Evolutionary conservation across 768 basidiomycete genomes (phyloP).

Genomic region (Hortiboletus campestris): DNA sequence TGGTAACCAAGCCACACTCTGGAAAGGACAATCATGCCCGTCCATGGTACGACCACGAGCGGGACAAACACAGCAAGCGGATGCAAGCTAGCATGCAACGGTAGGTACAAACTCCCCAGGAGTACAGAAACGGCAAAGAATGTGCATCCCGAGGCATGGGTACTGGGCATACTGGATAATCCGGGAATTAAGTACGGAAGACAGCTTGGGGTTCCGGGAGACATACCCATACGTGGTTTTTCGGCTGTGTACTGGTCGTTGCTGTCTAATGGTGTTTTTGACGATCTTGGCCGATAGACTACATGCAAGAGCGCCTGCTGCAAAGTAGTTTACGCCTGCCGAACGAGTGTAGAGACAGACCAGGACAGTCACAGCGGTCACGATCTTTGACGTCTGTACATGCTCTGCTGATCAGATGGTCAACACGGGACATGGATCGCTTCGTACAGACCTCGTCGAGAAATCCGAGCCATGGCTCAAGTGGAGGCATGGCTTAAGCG

Average conservation of each 20-base stretch:
- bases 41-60: conserved; percentile 55
- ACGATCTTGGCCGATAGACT: conserved; percentile 56
- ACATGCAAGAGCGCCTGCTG: conserved; percentile 55
- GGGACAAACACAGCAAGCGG: conserved; percentile 33
- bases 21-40: conserved; percentile 55
- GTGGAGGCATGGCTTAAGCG: conserved; percentile 3
- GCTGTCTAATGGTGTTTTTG: conserved; percentile 62
- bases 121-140: conserved; percentile 62
- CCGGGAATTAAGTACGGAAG: not conserved
- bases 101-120: conserved; percentile 56
- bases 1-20: conserved; percentile 78
- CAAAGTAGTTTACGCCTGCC: conserved; percentile 59
- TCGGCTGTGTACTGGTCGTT: conserved; percentile 48
- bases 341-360: conserved; percentile 61
- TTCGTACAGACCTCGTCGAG: conserved; percentile 31
- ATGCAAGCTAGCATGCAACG: conserved; percentile 56
- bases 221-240: conserved; percentile 70
- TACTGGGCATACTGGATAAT: conserved; percentile 74
- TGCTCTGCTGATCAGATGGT: not conserved
- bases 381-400: conserved; percentile 56
- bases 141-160: conserved; percentile 69
- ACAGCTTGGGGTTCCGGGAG: not conserved
- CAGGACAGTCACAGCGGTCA: conserved; percentile 49
- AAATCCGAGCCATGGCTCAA: conserved; percentile 28
- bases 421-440: not conserved